Conservation (phyloP, 768 basidiomycete species). For the Xerocomus spinulosus region DNA sequence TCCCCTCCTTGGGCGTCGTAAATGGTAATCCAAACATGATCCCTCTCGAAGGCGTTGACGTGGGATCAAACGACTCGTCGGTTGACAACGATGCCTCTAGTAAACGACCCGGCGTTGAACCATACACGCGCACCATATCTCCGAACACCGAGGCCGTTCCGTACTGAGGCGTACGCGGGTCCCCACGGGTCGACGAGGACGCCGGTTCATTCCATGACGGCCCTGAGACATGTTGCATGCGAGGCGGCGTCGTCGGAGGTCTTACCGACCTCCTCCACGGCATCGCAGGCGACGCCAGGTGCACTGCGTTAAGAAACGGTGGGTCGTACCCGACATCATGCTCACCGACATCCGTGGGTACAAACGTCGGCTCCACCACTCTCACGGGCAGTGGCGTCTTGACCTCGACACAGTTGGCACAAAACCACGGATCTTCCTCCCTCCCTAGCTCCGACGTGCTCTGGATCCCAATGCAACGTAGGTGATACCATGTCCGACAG, state of each 20-base stretch:
- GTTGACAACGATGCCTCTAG: conserved; percentile 26
- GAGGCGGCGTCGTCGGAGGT: conserved; percentile 49
- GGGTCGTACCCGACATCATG: conserved; percentile 42
- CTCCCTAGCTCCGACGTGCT: conserved; percentile 60
- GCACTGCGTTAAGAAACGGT: conserved; percentile 51
- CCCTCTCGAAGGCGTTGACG: conserved; percentile 77
- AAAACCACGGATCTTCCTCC: conserved; percentile 79
- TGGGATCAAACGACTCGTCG: conserved; percentile 66
- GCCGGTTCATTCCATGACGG: conserved; percentile 43
- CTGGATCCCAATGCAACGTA: conserved; percentile 71
- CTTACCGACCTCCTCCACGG: conserved; percentile 40
- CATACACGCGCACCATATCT: conserved; percentile 38
- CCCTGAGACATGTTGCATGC: conserved; percentile 27
- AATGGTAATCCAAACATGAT: conserved; percentile 58
- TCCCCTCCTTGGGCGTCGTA: conserved; percentile 56
- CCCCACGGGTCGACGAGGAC: conserved; percentile 43
- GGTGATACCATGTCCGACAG: conserved; percentile 79
- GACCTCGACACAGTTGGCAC: conserved; percentile 51
- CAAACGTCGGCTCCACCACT: conserved; percentile 61
- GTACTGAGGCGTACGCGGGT: conserved; percentile 53
- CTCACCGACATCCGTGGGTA: conserved; percentile 52
- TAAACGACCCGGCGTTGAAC: conserved; percentile 34
- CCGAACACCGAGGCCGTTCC: conserved; percentile 27
- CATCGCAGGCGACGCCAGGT: conserved; percentile 54
- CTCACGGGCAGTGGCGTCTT: conserved; percentile 38